Evolutionary conservation across 495 filamentous ascomycete species (phyloP), one percentile per base, ranked within the genome.

Genomic region (Aspergillus asperescens): DNA sequence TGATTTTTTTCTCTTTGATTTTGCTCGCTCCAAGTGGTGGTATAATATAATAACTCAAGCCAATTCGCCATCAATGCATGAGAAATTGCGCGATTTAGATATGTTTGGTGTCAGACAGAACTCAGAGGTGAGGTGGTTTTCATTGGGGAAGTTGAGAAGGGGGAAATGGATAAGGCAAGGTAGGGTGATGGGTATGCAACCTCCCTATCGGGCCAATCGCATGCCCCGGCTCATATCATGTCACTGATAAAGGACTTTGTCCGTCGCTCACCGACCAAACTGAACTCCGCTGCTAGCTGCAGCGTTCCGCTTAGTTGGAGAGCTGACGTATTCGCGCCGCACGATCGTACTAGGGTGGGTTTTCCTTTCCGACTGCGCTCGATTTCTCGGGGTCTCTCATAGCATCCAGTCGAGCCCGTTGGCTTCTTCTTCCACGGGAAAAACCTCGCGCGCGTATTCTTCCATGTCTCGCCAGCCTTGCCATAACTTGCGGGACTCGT

Each of bases 361-460:
- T 4, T n/a, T 7, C 18, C 10, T 23, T 15, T 16, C 23, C 44
- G 29, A 47, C 40, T 53, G 37, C 37, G 19, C 4, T 37, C 8
- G 12, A 38, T 29, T 38, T 19, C 41, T 22, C 20, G 9, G 16
- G 22, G 19, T 16, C 31, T 9, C 24, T 78, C 71, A 66, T 66
- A 78, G 62, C 90, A 95, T 95, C 93, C 93, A 98, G 19, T 85
- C 85, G 59, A 91, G 72, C 5, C 92, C 93, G 68, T 98, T 96
- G 2, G 89, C 87, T 53, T 87, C 83, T 72, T 98, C 93, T 68
- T 98, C 93, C 3, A 95, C 75, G 0, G 90, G 90, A 61, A 96
- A 98, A 0, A 94, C 90, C 61, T 98, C 93, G 18, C 89, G 79
- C 23, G 92, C 93, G 68, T 97, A 98, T 66, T 97, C 93, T 61